Percentiles rank a stretch among this genome's conserved stretches.
phyloP scores from a whole-genome alignment of 768 basidiomycete genomes.

The Leccinum barrowsii region DNA sequence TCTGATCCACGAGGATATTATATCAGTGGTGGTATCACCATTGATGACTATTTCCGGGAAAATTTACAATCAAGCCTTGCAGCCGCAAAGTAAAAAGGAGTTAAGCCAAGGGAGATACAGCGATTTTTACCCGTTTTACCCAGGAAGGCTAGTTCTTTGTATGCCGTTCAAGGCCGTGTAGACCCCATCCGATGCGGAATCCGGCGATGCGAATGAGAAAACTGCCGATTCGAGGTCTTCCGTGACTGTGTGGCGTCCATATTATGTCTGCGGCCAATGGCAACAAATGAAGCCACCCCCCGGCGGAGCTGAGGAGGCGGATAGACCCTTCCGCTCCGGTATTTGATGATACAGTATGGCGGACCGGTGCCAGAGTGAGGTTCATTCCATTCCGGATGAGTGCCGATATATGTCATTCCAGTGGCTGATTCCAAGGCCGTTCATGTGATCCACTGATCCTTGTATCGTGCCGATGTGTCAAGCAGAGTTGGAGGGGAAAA shows the following conservation, averaged over 20 bases:
- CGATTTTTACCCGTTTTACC: conserved; percentile 37
- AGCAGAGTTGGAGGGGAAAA: conserved; percentile 70
- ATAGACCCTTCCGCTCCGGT: conserved; percentile 25
- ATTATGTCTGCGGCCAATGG: conserved; percentile 10
- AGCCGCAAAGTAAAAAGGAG: conserved; percentile 26
- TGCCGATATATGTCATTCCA: conserved; percentile 54
- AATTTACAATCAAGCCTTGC: conserved; percentile 30
- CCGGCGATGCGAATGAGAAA: conserved; percentile 1
- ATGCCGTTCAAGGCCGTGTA: conserved; percentile 23
- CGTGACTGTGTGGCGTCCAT: conserved; percentile 6
- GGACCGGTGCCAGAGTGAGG: conserved; percentile 54
- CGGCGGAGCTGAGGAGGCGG: conserved; percentile 8
- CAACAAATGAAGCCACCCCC: conserved; percentile 16
- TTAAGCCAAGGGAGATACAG: conserved; percentile 50
- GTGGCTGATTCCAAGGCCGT: conserved; percentile 50
- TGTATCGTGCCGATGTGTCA: conserved; percentile 63
- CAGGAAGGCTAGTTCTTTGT: conserved; percentile 41
- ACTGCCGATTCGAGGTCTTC: conserved; percentile 14
- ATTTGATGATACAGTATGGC: conserved; percentile 47
- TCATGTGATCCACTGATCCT: conserved; percentile 46
- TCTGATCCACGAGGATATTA: conserved; percentile 37
- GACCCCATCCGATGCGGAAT: conserved; percentile 26
- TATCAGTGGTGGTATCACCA: conserved; percentile 21
- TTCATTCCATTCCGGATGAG: conserved; percentile 73
- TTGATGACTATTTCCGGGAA: conserved; percentile 34